Percentiles rank a stretch among this genome's conserved stretches.
Conservation (phyloP, 352 stramenopile species). For the Globisporangium spiculum region DNA sequence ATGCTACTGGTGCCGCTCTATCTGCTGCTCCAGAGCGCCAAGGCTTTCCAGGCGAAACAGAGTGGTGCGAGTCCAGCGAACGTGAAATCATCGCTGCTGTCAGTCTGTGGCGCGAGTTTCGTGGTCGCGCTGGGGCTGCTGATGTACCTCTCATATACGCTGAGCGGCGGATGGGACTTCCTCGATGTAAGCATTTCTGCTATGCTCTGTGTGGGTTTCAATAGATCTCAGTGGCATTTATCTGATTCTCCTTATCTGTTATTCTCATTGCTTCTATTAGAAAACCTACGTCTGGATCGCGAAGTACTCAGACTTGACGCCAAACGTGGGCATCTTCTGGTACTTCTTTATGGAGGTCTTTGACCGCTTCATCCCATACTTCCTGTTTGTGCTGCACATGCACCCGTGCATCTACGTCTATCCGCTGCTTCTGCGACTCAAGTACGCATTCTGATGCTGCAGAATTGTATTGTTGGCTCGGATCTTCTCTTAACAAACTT, state of each 20-base stretch:
- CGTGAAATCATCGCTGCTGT: constrained; percentile 8
- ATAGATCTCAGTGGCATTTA: background rate
- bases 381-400: constrained; percentile 76
- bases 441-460: constrained; percentile 28
- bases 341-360: constrained; percentile 90
- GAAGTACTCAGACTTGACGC: constrained; percentile 78
- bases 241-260: background rate
- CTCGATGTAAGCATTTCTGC: constrained; percentile 33
- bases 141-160: constrained; percentile 54
- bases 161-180: constrained; percentile 60
- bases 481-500: background rate
- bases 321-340: constrained; percentile 86
- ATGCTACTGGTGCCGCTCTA: constrained; percentile 58
- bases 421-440: constrained; percentile 72
- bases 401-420: constrained; percentile 81
- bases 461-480: background rate
- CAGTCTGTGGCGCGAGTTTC: constrained; percentile 16
- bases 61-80: background rate
- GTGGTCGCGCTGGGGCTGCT: constrained; percentile 30
- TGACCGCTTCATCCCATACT: constrained; percentile 83
- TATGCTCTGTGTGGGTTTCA: background rate
- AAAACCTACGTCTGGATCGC: constrained; percentile 82
- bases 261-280: constrained; percentile 21
- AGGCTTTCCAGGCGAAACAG: constrained; percentile 8
- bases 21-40: constrained; percentile 37